Percentiles rank a stretch among this genome's conserved stretches.
These are phyloP conservation scores for Incumbomyces delicatus DNA, from an alignment of 2,329 filamentous ascomycete species.

Conservation along the genomic window DNA sequence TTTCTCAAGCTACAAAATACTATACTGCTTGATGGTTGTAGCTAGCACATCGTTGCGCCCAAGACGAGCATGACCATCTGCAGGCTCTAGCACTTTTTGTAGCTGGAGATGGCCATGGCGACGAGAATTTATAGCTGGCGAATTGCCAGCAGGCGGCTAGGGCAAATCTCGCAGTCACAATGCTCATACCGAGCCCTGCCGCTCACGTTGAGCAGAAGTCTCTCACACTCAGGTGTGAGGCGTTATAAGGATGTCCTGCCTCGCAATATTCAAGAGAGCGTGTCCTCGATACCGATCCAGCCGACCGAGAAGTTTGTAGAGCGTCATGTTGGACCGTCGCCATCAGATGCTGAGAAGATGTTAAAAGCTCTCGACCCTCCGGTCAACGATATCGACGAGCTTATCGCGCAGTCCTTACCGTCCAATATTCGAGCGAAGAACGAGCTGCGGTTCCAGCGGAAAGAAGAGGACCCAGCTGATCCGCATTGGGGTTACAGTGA, in stretches of 20 bases:
- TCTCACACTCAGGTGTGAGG: background rate
- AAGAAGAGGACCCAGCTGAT: conserved; percentile 28
- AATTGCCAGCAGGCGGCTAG: background rate
- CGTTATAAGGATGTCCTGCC: conserved; percentile 1
- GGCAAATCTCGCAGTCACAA: background rate
- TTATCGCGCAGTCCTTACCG: conserved; percentile 76
- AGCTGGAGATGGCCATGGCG: background rate
- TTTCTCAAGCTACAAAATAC: no score
- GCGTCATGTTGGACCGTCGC: conserved; percentile 87
- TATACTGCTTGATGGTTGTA: no score
- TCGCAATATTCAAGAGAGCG: conserved; percentile 1
- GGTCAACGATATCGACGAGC: conserved; percentile 63
- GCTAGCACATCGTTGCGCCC: no score
- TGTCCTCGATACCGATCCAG: background rate
- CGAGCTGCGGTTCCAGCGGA: conserved; percentile 47
- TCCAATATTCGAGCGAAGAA: conserved; percentile 61
- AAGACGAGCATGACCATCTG: no score
- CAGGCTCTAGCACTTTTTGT: background rate
- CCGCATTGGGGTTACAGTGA: conserved; percentile 5
- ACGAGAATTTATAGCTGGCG: background rate
- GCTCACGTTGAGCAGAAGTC: background rate
- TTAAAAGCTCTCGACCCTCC: conserved; percentile 68
- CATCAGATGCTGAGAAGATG: conserved; percentile 87
- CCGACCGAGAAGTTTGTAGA: conserved; percentile 28
- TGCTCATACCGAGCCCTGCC: background rate